Evolutionary conservation across 2,329 filamentous ascomycete species (phyloP).

Genomic region (Aspergillus niger): DNA sequence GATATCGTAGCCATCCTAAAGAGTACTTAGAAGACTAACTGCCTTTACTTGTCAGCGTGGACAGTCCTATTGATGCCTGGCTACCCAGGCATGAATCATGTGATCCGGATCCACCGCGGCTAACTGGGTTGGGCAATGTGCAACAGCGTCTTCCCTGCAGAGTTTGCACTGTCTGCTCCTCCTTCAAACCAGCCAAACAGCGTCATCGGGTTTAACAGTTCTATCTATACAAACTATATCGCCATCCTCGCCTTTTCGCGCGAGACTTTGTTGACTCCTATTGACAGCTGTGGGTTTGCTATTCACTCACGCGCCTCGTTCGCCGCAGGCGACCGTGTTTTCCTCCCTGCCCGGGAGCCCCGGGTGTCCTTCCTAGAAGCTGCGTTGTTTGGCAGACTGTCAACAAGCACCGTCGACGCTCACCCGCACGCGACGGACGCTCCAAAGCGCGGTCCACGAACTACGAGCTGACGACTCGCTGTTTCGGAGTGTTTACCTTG

Average conservation of each 20-base stretch:
- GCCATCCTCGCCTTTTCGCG: conserved; percentile 13
- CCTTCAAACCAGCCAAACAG: conserved; percentile 45
- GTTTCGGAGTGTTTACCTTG: not conserved
- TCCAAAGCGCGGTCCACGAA: not conserved
- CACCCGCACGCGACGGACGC: not conserved
- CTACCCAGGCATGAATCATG: not conserved
- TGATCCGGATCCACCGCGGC: not conserved
- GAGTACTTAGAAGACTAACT: too few relatives aligned
- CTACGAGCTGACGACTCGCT: not conserved
- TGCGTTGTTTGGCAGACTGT: not conserved
- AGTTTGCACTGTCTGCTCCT: conserved; percentile 46
- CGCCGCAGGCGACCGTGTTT: not conserved
- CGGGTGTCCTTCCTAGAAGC: not conserved
- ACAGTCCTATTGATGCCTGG: not conserved
- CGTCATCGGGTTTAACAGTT: conserved; percentile 29
- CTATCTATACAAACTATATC: conserved; percentile 10
- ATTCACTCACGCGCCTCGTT: not conserved
- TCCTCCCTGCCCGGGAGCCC: conserved; percentile 9
- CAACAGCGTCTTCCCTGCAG: conserved; percentile 21
- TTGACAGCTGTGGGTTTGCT: conserved; percentile 3
- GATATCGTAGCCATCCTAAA: too few relatives aligned
- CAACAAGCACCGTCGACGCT: not conserved
- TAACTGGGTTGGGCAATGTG: conserved; percentile 1
- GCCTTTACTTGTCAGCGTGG: too few relatives aligned
- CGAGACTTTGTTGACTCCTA: too few relatives aligned